Percentiles rank a stretch among this genome's conserved stretches.
Evolutionary conservation across 2,329 filamentous ascomycete species (phyloP).

Genomic region (Botrytis aclada): DNA sequence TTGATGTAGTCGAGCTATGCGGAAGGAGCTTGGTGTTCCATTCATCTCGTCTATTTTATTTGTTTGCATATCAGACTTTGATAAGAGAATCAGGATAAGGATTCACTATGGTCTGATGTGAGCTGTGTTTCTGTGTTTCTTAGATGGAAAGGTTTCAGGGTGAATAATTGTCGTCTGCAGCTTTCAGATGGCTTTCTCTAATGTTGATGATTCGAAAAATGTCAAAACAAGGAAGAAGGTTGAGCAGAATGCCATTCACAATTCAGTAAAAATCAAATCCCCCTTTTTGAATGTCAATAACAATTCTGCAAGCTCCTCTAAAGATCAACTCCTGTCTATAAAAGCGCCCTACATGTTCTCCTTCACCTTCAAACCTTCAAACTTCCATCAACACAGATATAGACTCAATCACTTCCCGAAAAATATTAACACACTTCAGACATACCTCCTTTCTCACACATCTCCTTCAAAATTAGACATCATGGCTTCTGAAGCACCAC

Average conservation of each 20-base stretch:
- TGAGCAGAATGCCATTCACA: not conserved
- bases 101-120: not conserved
- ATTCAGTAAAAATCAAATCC: not conserved
- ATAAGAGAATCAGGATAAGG: not conserved
- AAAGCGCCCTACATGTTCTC: not conserved
- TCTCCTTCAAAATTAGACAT: not conserved
- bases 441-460: no score
- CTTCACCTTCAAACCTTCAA: not conserved
- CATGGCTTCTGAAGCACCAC: conserved; percentile 6
- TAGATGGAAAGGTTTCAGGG: not conserved
- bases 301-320: not conserved
- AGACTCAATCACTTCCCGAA: not conserved
- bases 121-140: not conserved
- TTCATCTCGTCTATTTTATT: not conserved
- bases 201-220: not conserved
- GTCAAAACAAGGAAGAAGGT: rapidly evolving
- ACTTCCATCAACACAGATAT: not conserved
- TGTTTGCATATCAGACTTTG: not conserved
- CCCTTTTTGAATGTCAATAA: not conserved
- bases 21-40: not conserved
- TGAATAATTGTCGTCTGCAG: not conserved
- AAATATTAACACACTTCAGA: not conserved
- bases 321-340: not conserved
- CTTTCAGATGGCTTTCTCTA: not conserved
- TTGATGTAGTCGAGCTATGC: not conserved